Conservation (phyloP, 495 filamentous ascomycete species). For the Cenococcum geophilum region DNA sequence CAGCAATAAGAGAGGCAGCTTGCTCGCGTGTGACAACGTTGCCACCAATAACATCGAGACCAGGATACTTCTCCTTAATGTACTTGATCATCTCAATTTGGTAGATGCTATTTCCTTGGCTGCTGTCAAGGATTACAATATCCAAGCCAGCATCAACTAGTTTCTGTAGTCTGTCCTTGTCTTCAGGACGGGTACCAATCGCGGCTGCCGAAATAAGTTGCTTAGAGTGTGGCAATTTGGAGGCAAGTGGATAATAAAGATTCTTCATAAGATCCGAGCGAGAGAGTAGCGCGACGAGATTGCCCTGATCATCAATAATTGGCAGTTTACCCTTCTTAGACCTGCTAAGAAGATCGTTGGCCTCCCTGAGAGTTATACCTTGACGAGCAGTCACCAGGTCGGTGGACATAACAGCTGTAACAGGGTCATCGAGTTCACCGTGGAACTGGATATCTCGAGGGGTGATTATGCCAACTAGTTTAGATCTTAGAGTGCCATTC, state of each 20-base stretch:
- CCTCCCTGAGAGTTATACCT: slow-evolving; percentile 79
- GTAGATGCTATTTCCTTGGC: slow-evolving; percentile 95
- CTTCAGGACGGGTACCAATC: slow-evolving; percentile 88
- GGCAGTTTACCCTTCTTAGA: slow-evolving; percentile 99
- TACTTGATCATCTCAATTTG: slow-evolving; percentile 96
- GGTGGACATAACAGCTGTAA: slow-evolving; percentile 89
- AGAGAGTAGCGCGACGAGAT: slow-evolving; percentile 90
- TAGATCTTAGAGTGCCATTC: slow-evolving; percentile 85
- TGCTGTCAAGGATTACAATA: slow-evolving; percentile 90
- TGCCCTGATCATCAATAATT: slow-evolving; percentile 79
- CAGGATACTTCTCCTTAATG: slow-evolving; percentile 78
- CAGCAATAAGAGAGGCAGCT: slow-evolving; percentile 84
- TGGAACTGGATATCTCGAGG: slow-evolving; percentile 98
- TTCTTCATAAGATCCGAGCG: slow-evolving; percentile 99
- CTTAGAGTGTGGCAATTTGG: slow-evolving; percentile 94
- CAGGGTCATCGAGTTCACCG: slow-evolving; percentile 57
- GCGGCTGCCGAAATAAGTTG: slow-evolving; percentile 93
- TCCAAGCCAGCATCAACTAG: slow-evolving; percentile 93
- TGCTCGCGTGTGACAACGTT: slow-evolving; percentile 97
- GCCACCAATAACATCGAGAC: slow-evolving; percentile 89
- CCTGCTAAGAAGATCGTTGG: slow-evolving; percentile 84
- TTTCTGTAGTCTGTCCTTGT: slow-evolving; percentile 77
- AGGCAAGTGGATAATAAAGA: slow-evolving; percentile 90
- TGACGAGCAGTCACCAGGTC: slow-evolving; percentile 86
- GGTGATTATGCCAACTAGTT: slow-evolving; percentile 93